These are phyloP conservation scores for Leucosporidium scottii DNA, from an alignment of 768 basidiomycete genomes.

Conservation along the genomic window DNA sequence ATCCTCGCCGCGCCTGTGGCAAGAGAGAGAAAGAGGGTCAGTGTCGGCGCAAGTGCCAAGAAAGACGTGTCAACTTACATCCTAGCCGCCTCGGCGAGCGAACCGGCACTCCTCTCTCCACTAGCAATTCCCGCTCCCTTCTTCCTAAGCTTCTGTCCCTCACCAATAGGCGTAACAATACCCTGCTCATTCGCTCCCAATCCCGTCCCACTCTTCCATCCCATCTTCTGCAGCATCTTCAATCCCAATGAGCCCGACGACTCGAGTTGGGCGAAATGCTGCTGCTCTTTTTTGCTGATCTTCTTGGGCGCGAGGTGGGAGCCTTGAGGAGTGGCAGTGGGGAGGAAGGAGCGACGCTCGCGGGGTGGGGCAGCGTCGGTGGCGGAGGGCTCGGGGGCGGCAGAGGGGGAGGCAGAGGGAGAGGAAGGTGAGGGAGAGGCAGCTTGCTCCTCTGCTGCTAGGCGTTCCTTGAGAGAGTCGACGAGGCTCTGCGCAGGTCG, in stretches of 20 bases:
- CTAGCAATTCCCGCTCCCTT: conserved; percentile 77
- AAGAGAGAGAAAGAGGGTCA: not conserved
- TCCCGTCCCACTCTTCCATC: conserved; percentile 77
- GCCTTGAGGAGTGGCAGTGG: conserved; percentile 37
- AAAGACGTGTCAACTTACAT: conserved; percentile 45
- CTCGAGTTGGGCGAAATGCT: conserved; percentile 75
- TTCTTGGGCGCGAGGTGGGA: conserved; percentile 43
- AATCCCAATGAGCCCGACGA: conserved; percentile 63
- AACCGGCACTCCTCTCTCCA: conserved; percentile 77
- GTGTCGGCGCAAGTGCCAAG: not conserved
- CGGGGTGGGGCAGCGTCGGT: conserved; percentile 43
- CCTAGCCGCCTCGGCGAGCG: conserved; percentile 64
- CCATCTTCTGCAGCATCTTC: conserved; percentile 87
- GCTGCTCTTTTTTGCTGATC: conserved; percentile 59
- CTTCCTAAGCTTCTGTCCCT: conserved; percentile 73
- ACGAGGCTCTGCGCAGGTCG: conserved; percentile 3
- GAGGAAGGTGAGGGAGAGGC: not conserved
- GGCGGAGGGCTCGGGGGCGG: conserved; percentile 44
- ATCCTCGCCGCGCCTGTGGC: conserved; percentile 5
- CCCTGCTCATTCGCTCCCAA: conserved; percentile 68
- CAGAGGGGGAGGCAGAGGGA: not conserved
- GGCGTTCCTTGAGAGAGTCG: conserved; percentile 15
- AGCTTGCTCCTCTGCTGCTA: not conserved
- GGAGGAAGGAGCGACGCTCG: conserved; percentile 53
- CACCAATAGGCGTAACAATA: conserved; percentile 80